These are phyloP conservation scores for Artemisia annua DNA, from an alignment of 129 eudicot species.

Conservation along the genomic window DNA sequence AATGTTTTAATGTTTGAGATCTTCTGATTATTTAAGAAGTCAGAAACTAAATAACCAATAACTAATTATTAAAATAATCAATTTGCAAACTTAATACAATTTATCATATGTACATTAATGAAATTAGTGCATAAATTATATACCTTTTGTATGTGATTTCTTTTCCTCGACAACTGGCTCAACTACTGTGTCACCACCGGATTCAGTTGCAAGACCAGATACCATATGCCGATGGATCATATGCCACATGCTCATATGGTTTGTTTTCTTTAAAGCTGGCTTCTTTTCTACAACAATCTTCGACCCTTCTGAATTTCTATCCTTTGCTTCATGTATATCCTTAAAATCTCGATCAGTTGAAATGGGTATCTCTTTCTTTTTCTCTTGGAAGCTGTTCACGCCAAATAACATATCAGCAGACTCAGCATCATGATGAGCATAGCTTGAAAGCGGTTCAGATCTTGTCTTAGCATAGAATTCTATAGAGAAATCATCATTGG, in stretches of 20 bases:
- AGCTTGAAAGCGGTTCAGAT: conserved; percentile 20
- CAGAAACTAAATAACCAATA: too few species aligned
- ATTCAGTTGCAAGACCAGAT: conserved; percentile 43
- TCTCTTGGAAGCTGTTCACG: conserved; percentile 28
- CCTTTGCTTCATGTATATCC: background rate
- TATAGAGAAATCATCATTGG: conserved; percentile 29
- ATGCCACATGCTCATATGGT: conserved; percentile 81
- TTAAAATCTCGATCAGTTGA: conserved; percentile 1
- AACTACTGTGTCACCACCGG: conserved; percentile 18
- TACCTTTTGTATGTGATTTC: conserved; percentile 24
- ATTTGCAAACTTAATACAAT: too few species aligned
- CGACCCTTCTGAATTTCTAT: conserved; percentile 20
- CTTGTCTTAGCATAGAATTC: conserved; percentile 44
- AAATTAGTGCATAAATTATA: background rate
- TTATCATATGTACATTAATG: too few species aligned
- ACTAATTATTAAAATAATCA: too few species aligned
- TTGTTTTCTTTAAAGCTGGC: conserved; percentile 38
- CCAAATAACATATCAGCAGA: conserved; percentile 44
- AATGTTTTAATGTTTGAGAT: too few species aligned
- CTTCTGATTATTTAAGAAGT: too few species aligned
- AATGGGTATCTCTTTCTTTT: background rate
- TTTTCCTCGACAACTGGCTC: conserved; percentile 26
- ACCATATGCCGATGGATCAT: conserved; percentile 75
- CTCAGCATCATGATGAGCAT: conserved; percentile 34
- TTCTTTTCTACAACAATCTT: conserved; percentile 23